Base-by-base conservation (phyloP, 2,329 filamentous ascomycete species). In the Xylariaceae sp. region DNA sequence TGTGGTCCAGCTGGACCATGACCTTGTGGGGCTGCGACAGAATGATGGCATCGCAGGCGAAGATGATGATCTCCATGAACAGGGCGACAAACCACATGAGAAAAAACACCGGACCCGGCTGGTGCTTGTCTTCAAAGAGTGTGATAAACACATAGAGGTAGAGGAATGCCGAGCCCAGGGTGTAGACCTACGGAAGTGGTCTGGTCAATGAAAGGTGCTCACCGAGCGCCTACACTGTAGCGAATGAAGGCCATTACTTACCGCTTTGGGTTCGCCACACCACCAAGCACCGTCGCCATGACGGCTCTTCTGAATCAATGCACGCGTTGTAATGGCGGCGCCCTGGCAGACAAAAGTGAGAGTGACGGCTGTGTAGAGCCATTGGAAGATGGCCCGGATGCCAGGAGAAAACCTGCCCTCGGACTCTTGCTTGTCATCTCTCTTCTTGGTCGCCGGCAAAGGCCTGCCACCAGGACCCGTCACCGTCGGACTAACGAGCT, bases 401-500 rank as follows among this genome's bases (percentile, higher is more conserved):
- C 72, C 54, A 71, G 74, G 64, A 73, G 75, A 67, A 75, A 78
- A 69, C 74, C 60, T 56, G 35, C 68, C 57, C 52, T 69, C 68
- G 15, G 73, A 72, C 55, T 76, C 72, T 64, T 75, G 74, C 74
- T 77, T 68, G 73, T 76, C 73, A 75, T 78, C 65, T 75, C 78
- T 76, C 72, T 77, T 78, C 71, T 86, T 88, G 61, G 80, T 83
- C 53, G 79, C 72, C n/a, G 91, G 92, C 56, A 97, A 78, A 39
- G 91, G 91, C 73, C 95, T 92, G 66, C 92, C 93, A 58, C 90
- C 92, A 1, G 92, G 92, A n/a, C 92, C 92, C 56, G 81, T 86
- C 65, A 83, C 74, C 37, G 74, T 78, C 18, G 79, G 81, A 55
- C 74, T 72, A 18, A 77, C 70, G 41, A 77, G 69, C 63, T 79